A percentile compares a stretch with the other conserved stretches of the same genome.
phyloP scores from a whole-genome alignment of 2,329 filamentous ascomycete genomes.

The Apiospora koreana region DNA sequence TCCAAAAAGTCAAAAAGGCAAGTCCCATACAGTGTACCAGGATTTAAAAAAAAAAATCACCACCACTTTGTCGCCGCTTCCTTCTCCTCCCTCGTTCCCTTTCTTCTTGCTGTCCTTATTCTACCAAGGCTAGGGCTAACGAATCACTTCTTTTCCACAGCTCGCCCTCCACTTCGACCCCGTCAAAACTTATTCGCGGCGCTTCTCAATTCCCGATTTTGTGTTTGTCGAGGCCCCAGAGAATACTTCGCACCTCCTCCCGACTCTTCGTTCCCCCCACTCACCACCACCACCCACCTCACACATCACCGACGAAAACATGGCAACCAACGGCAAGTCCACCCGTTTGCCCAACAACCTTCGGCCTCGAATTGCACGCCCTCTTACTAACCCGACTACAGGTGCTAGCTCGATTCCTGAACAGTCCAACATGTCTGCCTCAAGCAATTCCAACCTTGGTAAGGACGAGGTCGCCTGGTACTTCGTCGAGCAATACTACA shows the following conservation, averaged over 20 bases:
- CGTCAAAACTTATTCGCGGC: neutral
- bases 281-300: neutral
- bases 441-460: slow-evolving; percentile 50
- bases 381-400: slow-evolving; percentile 30
- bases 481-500: slow-evolving; percentile 99
- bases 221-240: slow-evolving; percentile 5
- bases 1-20: slow-evolving; percentile 6
- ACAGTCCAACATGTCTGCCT: slow-evolving; percentile 28
- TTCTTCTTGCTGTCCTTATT: neutral
- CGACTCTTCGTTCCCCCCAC: neutral
- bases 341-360: slow-evolving; percentile 41
- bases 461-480: slow-evolving; percentile 99
- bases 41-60: neutral
- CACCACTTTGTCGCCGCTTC: neutral
- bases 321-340: slow-evolving; percentile 61
- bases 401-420: slow-evolving; percentile 31
- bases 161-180: neutral
- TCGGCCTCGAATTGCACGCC: slow-evolving; percentile 36
- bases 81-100: neutral
- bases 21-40: neutral
- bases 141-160: neutral
- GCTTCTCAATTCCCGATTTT: slow-evolving; percentile 1
- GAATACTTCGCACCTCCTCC: slow-evolving; percentile 1
- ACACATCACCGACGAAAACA: slow-evolving; percentile 33
- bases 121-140: slow-evolving; percentile 4